Conservation (phyloP, 306 rosid genomes). For the Vigna mungo region DNA sequence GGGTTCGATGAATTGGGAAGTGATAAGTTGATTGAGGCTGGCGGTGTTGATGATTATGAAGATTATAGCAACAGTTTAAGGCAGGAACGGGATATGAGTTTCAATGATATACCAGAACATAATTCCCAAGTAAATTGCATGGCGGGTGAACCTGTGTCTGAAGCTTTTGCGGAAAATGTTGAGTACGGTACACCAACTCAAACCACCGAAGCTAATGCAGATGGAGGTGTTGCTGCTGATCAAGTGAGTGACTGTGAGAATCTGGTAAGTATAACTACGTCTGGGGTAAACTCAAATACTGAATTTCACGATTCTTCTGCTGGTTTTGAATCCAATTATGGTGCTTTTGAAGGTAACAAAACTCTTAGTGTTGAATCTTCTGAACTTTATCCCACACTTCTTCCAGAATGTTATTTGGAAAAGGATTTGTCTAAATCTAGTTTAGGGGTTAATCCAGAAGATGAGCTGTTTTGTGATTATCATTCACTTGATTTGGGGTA, state of each 20-base stretch:
- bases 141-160: conserved; percentile 23
- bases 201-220: conserved; percentile 40
- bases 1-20: conserved; percentile 37
- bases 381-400: conserved; percentile 17
- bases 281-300: conserved; percentile 26
- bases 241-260: conserved; percentile 41
- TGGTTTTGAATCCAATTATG: conserved; percentile 40
- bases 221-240: conserved; percentile 6
- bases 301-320: conserved; percentile 34
- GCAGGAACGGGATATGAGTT: background rate
- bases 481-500: conserved; percentile 28
- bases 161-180: conserved; percentile 37
- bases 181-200: conserved; percentile 37
- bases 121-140: conserved; percentile 13
- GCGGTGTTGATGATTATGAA: conserved; percentile 32
- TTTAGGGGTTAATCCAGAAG: conserved; percentile 35
- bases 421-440: conserved; percentile 33
- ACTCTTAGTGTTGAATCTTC: conserved; percentile 39
- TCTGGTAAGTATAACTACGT: conserved; percentile 28
- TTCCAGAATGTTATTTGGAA: conserved; percentile 44
- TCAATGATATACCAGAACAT: conserved; percentile 24
- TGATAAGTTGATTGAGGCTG: conserved; percentile 22
- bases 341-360: conserved; percentile 41
- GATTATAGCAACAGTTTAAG: conserved; percentile 2
- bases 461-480: conserved; percentile 34